A percentile compares a stretch with the other conserved stretches of the same genome.
These are phyloP conservation scores for Geranium rotundifolium DNA, from an alignment of 345 rosid species.

Conservation along the genomic window DNA sequence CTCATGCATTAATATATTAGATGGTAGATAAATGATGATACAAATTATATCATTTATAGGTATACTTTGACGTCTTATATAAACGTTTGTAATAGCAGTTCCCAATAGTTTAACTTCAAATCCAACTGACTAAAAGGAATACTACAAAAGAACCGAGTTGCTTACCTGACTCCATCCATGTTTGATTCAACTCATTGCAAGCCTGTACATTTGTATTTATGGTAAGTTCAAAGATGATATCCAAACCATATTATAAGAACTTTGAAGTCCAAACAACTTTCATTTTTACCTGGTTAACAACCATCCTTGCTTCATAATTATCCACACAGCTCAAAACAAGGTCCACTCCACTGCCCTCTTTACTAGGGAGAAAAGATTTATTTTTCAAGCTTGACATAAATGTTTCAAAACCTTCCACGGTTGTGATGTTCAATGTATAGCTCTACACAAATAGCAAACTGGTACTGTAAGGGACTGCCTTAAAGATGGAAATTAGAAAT, in stretches of 20 bases:
- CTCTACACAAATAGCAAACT: conserved; percentile 34
- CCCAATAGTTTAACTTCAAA: background rate
- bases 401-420: conserved; percentile 87
- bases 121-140: background rate
- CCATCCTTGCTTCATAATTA: conserved; percentile 94
- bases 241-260: background rate
- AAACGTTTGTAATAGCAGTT: background rate
- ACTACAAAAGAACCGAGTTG: conserved; percentile 5
- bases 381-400: conserved; percentile 65
- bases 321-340: conserved; percentile 97
- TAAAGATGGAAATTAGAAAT: too few relatives aligned
- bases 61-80: background rate
- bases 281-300: conserved; percentile 77
- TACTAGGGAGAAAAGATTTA: conserved; percentile 47
- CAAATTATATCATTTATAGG: background rate
- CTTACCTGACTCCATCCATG: conserved; percentile 98
- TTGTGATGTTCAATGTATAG: conserved; percentile 85
- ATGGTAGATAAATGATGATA: background rate
- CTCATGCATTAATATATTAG: background rate
- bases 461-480: conserved; percentile 1
- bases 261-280: too few relatives aligned
- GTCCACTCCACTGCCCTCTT: conserved; percentile 80
- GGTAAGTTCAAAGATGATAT: conserved; percentile 1
- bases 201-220: conserved; percentile 38
- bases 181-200: conserved; percentile 82